A percentile compares a stretch with the other conserved stretches of the same genome.
These are phyloP conservation scores for Ocimum tenuiflorum DNA, from an alignment of 257 asterid species.

Conservation along the genomic window DNA sequence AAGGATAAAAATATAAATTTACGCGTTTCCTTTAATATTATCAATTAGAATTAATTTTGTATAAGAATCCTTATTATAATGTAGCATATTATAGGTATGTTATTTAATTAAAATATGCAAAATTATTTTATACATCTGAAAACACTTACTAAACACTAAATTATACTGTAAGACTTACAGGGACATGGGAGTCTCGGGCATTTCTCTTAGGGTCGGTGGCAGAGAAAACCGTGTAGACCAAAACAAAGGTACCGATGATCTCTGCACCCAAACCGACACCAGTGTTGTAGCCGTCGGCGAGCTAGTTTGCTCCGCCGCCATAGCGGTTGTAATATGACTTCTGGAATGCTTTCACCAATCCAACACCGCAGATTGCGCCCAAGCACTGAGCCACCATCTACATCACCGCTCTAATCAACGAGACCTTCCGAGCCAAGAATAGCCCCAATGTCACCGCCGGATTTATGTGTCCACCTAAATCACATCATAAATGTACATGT, in stretches of 20 bases:
- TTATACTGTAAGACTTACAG: constrained; percentile 33
- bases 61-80: too few relatives aligned
- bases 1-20: too few relatives aligned
- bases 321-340: constrained; percentile 35
- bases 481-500: too few relatives aligned
- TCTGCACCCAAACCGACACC: constrained; percentile 78
- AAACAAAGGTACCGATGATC: constrained; percentile 71
- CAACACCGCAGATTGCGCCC: constrained; percentile 78
- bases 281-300: constrained; percentile 48
- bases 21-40: too few relatives aligned
- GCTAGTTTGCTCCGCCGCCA: constrained; percentile 62
- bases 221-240: constrained; percentile 81
- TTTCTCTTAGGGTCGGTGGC: constrained; percentile 83
- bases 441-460: constrained; percentile 79
- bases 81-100: too few relatives aligned
- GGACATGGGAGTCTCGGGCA: constrained; percentile 81
- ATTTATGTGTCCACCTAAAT: constrained; percentile 57
- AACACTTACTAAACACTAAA: too few relatives aligned
- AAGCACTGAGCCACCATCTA: constrained; percentile 69
- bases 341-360: constrained; percentile 65
- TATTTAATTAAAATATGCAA: too few relatives aligned
- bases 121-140: too few relatives aligned
- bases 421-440: constrained; percentile 69
- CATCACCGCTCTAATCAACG: constrained; percentile 54
- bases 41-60: too few relatives aligned